A percentile compares a stretch with the other conserved stretches of the same genome.
These are phyloP conservation scores for Cryoendolithus antarcticus DNA, from an alignment of 2,329 filamentous ascomycete species.

Conservation along the genomic window DNA sequence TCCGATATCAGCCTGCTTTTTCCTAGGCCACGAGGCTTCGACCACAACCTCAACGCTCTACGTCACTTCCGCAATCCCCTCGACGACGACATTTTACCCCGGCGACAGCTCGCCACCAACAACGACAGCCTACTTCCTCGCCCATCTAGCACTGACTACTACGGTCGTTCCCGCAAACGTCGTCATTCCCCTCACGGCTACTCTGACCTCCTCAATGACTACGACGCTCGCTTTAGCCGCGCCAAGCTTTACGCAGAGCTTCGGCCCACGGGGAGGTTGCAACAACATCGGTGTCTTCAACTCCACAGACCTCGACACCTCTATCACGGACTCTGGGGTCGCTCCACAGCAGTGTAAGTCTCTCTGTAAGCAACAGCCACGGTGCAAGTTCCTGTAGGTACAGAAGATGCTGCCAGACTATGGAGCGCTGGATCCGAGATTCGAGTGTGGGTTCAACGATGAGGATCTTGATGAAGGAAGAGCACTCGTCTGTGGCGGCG, in stretches of 20 bases:
- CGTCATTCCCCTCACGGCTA: slow-evolving; percentile 7
- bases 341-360: slow-evolving; percentile 7
- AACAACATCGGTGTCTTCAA: slow-evolving; percentile 2
- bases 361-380: slow-evolving; percentile 6
- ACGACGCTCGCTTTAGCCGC: slow-evolving; percentile 12
- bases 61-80: slow-evolving; percentile 7
- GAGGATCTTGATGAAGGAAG: no score
- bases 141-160: slow-evolving; percentile 7
- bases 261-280: slow-evolving; percentile 12
- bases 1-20: slow-evolving; percentile 5
- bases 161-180: slow-evolving; percentile 4
- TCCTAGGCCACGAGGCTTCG: slow-evolving; percentile 4
- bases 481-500: slow-evolving; percentile 8
- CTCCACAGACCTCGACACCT: slow-evolving; percentile 4
- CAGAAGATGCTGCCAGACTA: slow-evolving; percentile 8
- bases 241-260: slow-evolving; percentile 15
- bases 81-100: slow-evolving; percentile 7
- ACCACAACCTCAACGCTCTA: slow-evolving; percentile 9
- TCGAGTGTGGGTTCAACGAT: slow-evolving; percentile 7
- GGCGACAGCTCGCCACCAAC: slow-evolving; percentile 5
- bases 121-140: slow-evolving; percentile 8
- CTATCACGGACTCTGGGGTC: slow-evolving; percentile 5
- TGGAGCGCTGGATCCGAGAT: slow-evolving; percentile 5
- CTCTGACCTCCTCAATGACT: slow-evolving; percentile 7
- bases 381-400: slow-evolving; percentile 9